A percentile compares a stretch with the other conserved stretches of the same genome.
These are phyloP conservation scores for Penicillium brasilianum DNA, from an alignment of 2,329 filamentous ascomycete species.

Conservation along the genomic window DNA sequence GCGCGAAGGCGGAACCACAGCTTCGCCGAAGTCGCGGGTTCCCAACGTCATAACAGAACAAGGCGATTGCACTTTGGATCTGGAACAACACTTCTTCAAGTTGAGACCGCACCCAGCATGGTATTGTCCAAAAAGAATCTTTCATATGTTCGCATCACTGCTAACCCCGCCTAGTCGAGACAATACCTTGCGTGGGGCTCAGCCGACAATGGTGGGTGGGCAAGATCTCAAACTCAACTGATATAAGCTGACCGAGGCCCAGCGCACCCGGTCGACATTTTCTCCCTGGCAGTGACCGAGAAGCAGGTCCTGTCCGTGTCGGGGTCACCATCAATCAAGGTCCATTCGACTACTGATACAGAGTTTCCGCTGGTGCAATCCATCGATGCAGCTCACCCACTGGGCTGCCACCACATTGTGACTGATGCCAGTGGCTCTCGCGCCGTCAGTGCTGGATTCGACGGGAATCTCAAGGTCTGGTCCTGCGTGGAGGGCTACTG, in stretches of 20 bases:
- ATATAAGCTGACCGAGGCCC: constrained; percentile 15
- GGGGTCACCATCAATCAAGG: constrained; percentile 78
- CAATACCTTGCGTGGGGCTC: constrained; percentile 96
- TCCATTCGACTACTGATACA: constrained; percentile 74
- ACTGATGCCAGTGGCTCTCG: constrained; percentile 70
- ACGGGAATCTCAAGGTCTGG: constrained; percentile 88
- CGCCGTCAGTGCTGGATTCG: constrained; percentile 86
- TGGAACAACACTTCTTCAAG: constrained; percentile 1
- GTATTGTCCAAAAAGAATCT: constrained; percentile 16
- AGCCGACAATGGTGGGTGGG: constrained; percentile 74
- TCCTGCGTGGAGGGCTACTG: constrained; percentile 60
- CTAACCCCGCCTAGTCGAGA: constrained; percentile 72
- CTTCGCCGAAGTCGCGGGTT: constrained; percentile 8
- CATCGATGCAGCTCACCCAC: constrained; percentile 77
- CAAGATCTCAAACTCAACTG: constrained; percentile 39
- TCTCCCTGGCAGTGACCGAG: constrained; percentile 76
- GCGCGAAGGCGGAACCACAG: constrained; percentile 16
- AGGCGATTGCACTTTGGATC: background rate
- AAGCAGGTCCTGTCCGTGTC: constrained; percentile 80
- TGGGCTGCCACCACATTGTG: constrained; percentile 89
- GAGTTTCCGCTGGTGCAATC: constrained; percentile 80
- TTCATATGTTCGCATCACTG: constrained; percentile 12
- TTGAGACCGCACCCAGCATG: constrained; percentile 25
- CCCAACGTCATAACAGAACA: constrained; percentile 14
- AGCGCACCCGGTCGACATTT: constrained; percentile 87